Conservation (phyloP, 768 basidiomycete species). For the Gloeostereum incarnatum region DNA sequence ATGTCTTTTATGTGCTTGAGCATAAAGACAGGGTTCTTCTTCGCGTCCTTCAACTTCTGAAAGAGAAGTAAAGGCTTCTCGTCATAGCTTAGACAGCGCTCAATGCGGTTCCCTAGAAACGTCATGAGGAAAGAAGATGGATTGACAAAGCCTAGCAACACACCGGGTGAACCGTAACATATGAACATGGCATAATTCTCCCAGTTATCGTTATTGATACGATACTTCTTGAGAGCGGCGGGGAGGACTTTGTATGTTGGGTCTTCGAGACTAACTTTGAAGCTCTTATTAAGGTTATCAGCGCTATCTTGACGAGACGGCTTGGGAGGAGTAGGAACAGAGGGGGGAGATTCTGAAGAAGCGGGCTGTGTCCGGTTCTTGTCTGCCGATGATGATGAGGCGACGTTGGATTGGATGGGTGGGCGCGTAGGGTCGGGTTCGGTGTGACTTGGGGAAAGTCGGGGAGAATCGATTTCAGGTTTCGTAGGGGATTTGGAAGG, state of each 20-base stretch:
- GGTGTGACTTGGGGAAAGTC: conserved; percentile 66
- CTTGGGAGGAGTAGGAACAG: conserved; percentile 27
- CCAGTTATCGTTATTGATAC: conserved; percentile 98
- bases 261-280: conserved; percentile 96
- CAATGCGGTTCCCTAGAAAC: conserved; percentile 58
- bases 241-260: conserved; percentile 98
- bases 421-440: conserved; percentile 56
- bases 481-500: conserved; percentile 78
- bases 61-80: conserved; percentile 96
- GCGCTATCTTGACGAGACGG: conserved; percentile 54
- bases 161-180: conserved; percentile 90
- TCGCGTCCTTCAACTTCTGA: conserved; percentile 93
- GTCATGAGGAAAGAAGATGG: conserved; percentile 1
- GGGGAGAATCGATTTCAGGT: conserved; percentile 65
- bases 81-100: conserved; percentile 94
- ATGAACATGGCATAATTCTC: conserved; percentile 99
- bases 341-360: conserved; percentile 22
- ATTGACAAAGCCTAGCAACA: conserved; percentile 14
- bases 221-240: conserved; percentile 97
- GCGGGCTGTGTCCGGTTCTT: conserved; percentile 23
- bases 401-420: conserved; percentile 11
- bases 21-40: conserved; percentile 99
- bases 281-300: conserved; percentile 82
- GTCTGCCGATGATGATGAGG: conserved; percentile 15
- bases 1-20: conserved; percentile 95